phyloP scores from a whole-genome alignment of 345 rosid genomes.

The Sisymbrium altissimum region DNA sequence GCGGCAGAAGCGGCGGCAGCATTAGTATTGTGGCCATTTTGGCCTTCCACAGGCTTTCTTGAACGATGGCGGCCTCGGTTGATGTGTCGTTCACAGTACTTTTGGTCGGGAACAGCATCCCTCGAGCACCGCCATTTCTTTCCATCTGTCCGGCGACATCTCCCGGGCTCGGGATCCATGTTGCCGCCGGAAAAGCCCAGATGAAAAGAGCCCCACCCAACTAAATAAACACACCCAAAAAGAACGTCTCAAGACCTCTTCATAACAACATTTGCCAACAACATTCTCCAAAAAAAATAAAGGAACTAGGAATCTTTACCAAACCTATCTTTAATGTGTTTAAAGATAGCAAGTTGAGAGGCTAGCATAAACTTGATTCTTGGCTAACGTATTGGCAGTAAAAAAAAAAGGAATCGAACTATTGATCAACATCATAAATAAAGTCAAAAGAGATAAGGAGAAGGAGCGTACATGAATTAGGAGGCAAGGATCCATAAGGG shows the following conservation, averaged over 20 bases:
- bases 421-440: not conserved
- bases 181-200: constrained; percentile 73
- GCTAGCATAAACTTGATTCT: constrained; percentile 1
- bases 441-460: not conserved
- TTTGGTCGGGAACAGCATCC: constrained; percentile 90
- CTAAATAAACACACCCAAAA: constrained; percentile 31
- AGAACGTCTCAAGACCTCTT: not conserved
- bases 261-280: not conserved
- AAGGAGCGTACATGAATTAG: constrained; percentile 47
- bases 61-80: constrained; percentile 99
- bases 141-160: constrained; percentile 98
- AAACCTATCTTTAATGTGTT: not conserved
- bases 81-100: constrained; percentile 96
- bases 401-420: not conserved
- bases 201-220: constrained; percentile 78
- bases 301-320: not conserved
- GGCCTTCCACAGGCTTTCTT: constrained; percentile 99
- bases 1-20: constrained; percentile 19
- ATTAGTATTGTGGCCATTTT: constrained; percentile 62
- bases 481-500: constrained; percentile 50
- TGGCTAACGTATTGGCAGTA: not conserved
- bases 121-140: constrained; percentile 99
- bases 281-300: not conserved
- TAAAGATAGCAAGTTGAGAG: not conserved
- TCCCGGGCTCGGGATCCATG: constrained; percentile 91